Conservation (phyloP, 192 early-diverging fungal genomes). For the Rhizoclosmatium sp. region DNA sequence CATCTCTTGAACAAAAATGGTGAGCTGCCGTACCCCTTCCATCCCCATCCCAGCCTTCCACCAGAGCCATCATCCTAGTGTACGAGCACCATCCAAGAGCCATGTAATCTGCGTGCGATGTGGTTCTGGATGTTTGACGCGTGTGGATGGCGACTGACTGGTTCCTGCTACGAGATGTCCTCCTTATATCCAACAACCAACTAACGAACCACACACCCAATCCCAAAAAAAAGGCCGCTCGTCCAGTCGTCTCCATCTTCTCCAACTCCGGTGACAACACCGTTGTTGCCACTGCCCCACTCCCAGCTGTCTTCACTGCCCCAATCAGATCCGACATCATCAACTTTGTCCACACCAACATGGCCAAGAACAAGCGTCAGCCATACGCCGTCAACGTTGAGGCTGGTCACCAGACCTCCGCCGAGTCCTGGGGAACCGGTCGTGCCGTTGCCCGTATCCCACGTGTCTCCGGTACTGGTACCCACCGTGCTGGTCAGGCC, state of each 20-base stretch:
- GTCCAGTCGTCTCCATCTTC: conserved; percentile 93
- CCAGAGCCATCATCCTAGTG: too few relatives aligned
- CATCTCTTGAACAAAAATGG: too few relatives aligned
- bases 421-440: conserved; percentile 63
- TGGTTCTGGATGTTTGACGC: too few relatives aligned
- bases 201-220: too few relatives aligned
- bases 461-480: conserved; percentile 95
- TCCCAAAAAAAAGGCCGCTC: conserved; percentile 47
- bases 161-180: too few relatives aligned
- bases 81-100: too few relatives aligned
- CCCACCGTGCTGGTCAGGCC: conserved; percentile 96
- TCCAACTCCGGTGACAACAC: conserved; percentile 75
- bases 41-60: too few relatives aligned
- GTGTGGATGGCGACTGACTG: too few relatives aligned
- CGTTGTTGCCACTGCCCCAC: conserved; percentile 71
- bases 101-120: too few relatives aligned
- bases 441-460: conserved; percentile 99
- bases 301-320: conserved; percentile 94
- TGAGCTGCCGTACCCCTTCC: too few relatives aligned
- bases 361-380: conserved; percentile 99
- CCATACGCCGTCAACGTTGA: conserved; percentile 93
- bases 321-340: conserved; percentile 98
- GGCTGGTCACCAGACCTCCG: conserved; percentile 99
- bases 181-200: too few relatives aligned
- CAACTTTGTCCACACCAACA: conserved; percentile 94